Evolutionary conservation across 768 basidiomycete genomes (phyloP).

Genomic region (Boletus sp.): DNA sequence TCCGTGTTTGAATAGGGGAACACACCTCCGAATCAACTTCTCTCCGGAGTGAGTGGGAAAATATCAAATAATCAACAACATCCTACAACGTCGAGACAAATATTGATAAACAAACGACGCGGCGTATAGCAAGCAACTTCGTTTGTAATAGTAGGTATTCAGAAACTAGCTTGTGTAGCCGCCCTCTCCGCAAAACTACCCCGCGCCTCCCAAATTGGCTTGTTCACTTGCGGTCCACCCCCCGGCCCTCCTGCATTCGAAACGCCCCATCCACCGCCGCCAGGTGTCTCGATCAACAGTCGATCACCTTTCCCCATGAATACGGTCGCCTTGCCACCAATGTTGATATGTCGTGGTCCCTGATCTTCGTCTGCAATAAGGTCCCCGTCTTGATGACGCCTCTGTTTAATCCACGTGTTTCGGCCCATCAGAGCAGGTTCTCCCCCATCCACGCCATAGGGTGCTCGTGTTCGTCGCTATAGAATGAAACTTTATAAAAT

Average conservation of each 20-base stretch:
- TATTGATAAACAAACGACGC: too few relatives aligned
- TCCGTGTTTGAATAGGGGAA: too few relatives aligned
- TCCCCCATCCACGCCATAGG: conserved; percentile 86
- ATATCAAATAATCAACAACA: too few relatives aligned
- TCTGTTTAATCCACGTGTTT: conserved; percentile 85
- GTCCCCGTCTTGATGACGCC: conserved; percentile 68
- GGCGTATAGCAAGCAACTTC: too few relatives aligned
- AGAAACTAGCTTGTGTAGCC: conserved; percentile 63
- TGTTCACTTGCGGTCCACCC: conserved; percentile 30
- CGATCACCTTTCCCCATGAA: conserved; percentile 87
- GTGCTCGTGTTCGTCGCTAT: conserved; percentile 79
- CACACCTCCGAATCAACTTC: too few relatives aligned
- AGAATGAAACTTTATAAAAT: not conserved
- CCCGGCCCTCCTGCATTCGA: conserved; percentile 12
- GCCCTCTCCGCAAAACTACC: conserved; percentile 67
- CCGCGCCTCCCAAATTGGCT: conserved; percentile 60
- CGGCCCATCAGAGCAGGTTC: conserved; percentile 66
- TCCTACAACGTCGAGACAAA: too few relatives aligned
- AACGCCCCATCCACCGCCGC: conserved; percentile 84
- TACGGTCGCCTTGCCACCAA: conserved; percentile 86
- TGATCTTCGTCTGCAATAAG: conserved; percentile 38
- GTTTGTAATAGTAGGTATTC: not conserved
- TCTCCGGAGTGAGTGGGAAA: too few relatives aligned
- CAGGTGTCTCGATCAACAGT: conserved; percentile 82
- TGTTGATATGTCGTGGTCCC: conserved; percentile 65